Conservation (phyloP, 108 stramenopile species). For the Skeletonema menzelii region DNA sequence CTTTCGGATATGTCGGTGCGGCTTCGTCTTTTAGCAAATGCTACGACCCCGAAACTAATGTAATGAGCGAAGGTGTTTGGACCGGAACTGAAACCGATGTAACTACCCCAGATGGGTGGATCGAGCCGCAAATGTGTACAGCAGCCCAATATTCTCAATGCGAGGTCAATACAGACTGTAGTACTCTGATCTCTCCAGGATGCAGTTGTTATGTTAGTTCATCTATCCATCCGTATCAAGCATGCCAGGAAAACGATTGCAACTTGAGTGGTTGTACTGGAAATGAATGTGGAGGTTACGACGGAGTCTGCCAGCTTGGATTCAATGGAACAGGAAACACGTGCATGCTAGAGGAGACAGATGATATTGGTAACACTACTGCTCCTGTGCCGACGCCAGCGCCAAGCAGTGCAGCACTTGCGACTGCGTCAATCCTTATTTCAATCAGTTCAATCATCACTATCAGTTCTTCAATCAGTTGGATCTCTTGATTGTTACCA, state of each 20-base stretch:
- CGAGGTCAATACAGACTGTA: background rate
- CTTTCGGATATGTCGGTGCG: conserved; percentile 4
- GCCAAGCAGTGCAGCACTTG: background rate
- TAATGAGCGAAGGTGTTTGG: background rate
- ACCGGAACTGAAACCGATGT: background rate
- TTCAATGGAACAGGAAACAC: background rate
- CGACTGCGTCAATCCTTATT: background rate
- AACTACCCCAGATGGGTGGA: background rate
- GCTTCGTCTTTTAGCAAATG: conserved; percentile 6
- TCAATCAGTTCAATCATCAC: background rate
- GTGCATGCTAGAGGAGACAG: background rate
- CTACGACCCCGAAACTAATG: background rate
- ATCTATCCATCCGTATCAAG: background rate
- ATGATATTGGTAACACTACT: background rate
- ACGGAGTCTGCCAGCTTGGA: background rate
- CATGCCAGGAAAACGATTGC: background rate
- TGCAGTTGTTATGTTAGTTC: background rate
- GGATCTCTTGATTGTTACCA: background rate
- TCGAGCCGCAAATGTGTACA: background rate
- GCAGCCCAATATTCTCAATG: background rate
- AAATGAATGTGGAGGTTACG: background rate
- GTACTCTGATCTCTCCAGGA: background rate
- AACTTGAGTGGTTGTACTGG: background rate
- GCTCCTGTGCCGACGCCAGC: background rate
- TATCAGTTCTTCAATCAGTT: background rate